Evolutionary conservation across 768 basidiomycete species (phyloP).

Genomic region (Grammothele lineata): DNA sequence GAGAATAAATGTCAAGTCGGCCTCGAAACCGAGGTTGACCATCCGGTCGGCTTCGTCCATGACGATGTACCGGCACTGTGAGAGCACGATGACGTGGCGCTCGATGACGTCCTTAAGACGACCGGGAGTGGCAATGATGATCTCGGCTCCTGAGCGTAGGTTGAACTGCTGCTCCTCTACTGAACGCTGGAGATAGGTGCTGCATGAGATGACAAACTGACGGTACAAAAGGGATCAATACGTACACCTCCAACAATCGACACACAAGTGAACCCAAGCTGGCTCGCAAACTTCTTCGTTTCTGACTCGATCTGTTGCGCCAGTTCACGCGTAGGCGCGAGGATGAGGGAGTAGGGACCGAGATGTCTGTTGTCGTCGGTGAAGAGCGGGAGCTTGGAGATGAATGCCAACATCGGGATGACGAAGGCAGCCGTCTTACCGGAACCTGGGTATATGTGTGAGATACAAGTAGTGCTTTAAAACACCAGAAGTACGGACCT

Average conservation of each 20-base stretch:
- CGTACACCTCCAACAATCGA: constrained; percentile 96
- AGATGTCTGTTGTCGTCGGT: constrained; percentile 91
- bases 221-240: constrained; percentile 12
- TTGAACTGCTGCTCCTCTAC: constrained; percentile 99
- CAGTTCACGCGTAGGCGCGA: constrained; percentile 97
- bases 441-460: constrained; percentile 56
- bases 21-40: constrained; percentile 97
- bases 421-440: constrained; percentile 99
- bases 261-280: constrained; percentile 89
- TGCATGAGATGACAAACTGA: background rate
- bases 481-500: constrained; percentile 43
- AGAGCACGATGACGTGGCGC: constrained; percentile 89
- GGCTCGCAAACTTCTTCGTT: constrained; percentile 85
- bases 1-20: constrained; percentile 89
- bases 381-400: constrained; percentile 78
- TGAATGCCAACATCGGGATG: constrained; percentile 96
- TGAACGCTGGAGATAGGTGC: constrained; percentile 49
- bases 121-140: constrained; percentile 98
- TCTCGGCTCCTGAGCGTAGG: constrained; percentile 96
- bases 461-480: constrained; percentile 2
- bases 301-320: constrained; percentile 97
- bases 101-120: constrained; percentile 98
- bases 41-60: constrained; percentile 99
- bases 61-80: constrained; percentile 96
- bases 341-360: constrained; percentile 89